Conservation (phyloP, 768 basidiomycete genomes). For the Phanerochaete sordida region DNA sequence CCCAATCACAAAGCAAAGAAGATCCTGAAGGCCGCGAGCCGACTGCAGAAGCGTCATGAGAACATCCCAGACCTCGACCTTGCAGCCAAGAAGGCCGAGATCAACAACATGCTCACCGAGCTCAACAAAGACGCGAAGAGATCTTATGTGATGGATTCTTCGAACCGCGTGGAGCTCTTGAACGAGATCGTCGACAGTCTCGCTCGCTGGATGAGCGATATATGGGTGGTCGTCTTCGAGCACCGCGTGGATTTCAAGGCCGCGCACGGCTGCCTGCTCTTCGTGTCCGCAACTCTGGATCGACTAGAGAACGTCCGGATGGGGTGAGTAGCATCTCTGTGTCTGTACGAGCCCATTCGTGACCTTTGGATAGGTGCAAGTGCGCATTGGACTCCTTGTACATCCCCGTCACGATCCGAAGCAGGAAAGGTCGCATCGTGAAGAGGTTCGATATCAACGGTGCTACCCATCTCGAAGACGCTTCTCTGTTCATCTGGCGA, state of each 20-base stretch:
- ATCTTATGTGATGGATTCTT: conserved; percentile 48
- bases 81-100: conserved; percentile 50
- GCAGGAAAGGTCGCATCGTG: conserved; percentile 39
- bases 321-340: conserved; percentile 24
- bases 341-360: conserved; percentile 1
- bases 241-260: conserved; percentile 45
- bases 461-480: conserved; percentile 40
- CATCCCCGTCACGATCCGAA: conserved; percentile 42
- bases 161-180: conserved; percentile 51
- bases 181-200: conserved; percentile 53
- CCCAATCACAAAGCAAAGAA: conserved; percentile 35
- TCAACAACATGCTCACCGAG: conserved; percentile 49
- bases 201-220: conserved; percentile 55
- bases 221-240: conserved; percentile 63
- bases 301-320: conserved; percentile 39
- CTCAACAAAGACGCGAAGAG: conserved; percentile 52
- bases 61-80: conserved; percentile 49
- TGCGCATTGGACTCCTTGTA: conserved; percentile 47
- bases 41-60: conserved; percentile 35
- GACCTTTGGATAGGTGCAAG: conserved; percentile 41
- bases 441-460: conserved; percentile 49
- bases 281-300: conserved; percentile 42
- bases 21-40: conserved; percentile 37
- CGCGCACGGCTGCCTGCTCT: conserved; percentile 57
- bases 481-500: conserved; percentile 65